Percentiles rank a stretch among this genome's conserved stretches.
These are phyloP conservation scores for Boletellus ananiceps DNA, from an alignment of 768 basidiomycete genomes.

Conservation along the genomic window DNA sequence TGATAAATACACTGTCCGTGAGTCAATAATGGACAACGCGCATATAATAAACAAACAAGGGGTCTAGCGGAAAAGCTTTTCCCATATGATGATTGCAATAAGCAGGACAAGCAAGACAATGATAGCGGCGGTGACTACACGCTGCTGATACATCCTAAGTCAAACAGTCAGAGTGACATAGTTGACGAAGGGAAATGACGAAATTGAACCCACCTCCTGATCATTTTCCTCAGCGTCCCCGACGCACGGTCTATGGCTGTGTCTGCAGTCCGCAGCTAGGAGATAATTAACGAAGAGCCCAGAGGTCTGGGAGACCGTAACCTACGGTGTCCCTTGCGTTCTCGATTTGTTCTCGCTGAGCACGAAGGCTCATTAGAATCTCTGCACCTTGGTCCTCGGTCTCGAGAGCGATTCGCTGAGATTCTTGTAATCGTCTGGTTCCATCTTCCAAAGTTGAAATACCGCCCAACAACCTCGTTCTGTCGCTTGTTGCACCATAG, in stretches of 20 bases:
- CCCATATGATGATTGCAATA: slow-evolving; percentile 77
- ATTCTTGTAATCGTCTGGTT: slow-evolving; percentile 78
- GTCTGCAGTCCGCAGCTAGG: slow-evolving; percentile 81
- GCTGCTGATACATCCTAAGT: slow-evolving; percentile 94
- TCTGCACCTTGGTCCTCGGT: slow-evolving; percentile 95
- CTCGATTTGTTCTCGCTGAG: slow-evolving; percentile 92
- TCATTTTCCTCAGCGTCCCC: slow-evolving; percentile 92
- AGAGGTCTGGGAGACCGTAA: not conserved
- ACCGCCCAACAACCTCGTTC: slow-evolving; percentile 75
- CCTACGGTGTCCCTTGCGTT: slow-evolving; percentile 85
- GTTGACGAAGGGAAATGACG: not conserved
- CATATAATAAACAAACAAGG: slow-evolving; percentile 13
- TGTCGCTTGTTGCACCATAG: slow-evolving; percentile 63
- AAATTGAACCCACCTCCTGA: slow-evolving; percentile 65
- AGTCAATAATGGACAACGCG: slow-evolving; percentile 12
- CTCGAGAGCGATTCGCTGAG: slow-evolving; percentile 89
- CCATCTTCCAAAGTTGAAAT: slow-evolving; percentile 82
- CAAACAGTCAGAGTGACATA: slow-evolving; percentile 20
- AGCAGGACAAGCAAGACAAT: slow-evolving; percentile 80
- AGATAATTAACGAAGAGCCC: not conserved
- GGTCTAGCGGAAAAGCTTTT: slow-evolving; percentile 54
- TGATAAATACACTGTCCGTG: slow-evolving; percentile 27
- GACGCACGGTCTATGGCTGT: slow-evolving; percentile 87
- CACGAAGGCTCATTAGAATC: slow-evolving; percentile 78
- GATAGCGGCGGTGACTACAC: slow-evolving; percentile 81